Conservation (phyloP, 768 basidiomycete species). For the Gyrodon lividus region DNA sequence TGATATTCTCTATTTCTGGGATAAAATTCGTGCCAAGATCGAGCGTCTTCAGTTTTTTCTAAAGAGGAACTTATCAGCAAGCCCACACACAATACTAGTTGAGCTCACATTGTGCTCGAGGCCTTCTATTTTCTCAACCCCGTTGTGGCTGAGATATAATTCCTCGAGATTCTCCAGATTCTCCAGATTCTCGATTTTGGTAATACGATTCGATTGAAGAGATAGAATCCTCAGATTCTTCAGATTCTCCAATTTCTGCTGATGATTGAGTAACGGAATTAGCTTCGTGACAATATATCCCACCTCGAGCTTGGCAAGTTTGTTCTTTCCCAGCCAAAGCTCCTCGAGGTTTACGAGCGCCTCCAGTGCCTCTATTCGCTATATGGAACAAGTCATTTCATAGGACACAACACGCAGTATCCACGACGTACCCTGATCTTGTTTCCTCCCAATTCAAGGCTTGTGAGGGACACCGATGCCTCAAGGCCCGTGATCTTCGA, state of each 20-base stretch:
- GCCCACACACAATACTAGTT: neutral
- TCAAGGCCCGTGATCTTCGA: constrained; percentile 70
- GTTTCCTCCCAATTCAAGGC: constrained; percentile 93
- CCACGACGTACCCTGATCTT: constrained; percentile 67
- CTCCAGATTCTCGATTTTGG: constrained; percentile 80
- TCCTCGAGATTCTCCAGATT: constrained; percentile 74
- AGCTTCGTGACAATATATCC: neutral
- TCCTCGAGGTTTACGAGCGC: constrained; percentile 82
- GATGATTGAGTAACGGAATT: neutral
- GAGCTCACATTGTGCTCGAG: constrained; percentile 74
- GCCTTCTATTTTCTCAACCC: constrained; percentile 79
- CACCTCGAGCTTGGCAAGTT: constrained; percentile 86
- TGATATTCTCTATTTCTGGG: constrained; percentile 72
- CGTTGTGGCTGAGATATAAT: constrained; percentile 93
- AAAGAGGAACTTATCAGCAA: neutral
- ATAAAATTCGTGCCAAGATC: constrained; percentile 90
- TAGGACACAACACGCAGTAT: neutral
- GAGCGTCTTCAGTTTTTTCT: constrained; percentile 75
- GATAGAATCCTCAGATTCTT: constrained; percentile 81
- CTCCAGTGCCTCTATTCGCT: constrained; percentile 89
- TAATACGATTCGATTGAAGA: constrained; percentile 92
- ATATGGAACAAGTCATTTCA: constrained; percentile 1
- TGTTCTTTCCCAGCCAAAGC: constrained; percentile 98
- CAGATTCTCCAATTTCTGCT: constrained; percentile 67
- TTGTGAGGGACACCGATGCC: constrained; percentile 58